Percentiles rank a stretch among this genome's conserved stretches.
Evolutionary conservation across 495 filamentous ascomycete species (phyloP).

Genomic region (Pyronema domesticum): DNA sequence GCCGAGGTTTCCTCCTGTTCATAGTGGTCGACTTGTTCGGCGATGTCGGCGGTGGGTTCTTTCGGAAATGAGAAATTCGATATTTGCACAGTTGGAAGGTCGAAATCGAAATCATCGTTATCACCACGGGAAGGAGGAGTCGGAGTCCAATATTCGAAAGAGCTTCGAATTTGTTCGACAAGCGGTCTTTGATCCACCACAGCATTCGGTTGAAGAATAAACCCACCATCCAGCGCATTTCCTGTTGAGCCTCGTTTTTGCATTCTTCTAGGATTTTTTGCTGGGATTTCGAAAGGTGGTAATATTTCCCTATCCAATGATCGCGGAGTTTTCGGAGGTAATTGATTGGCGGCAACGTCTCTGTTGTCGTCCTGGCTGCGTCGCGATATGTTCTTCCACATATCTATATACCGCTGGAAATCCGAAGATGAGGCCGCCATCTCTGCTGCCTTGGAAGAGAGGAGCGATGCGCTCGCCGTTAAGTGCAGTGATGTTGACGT

Average conservation of each 20-base stretch:
- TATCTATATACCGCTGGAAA: slow-evolving; percentile 2
- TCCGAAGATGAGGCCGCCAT: neutral
- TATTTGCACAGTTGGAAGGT: neutral
- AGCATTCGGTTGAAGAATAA: neutral
- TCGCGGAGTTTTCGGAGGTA: neutral
- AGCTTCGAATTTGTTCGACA: neutral
- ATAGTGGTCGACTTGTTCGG: no score
- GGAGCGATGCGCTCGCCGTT: no score
- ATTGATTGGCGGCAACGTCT: neutral
- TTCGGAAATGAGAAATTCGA: neutral
- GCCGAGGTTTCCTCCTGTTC: no score
- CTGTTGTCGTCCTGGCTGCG: neutral
- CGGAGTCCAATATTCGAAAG: neutral
- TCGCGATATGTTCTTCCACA: neutral
- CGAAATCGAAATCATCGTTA: no score
- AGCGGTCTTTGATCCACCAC: neutral
- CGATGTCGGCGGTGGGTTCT: neutral
- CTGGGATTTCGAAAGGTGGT: neutral
- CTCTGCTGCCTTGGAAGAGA: no score
- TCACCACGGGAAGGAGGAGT: neutral
- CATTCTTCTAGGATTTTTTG: neutral
- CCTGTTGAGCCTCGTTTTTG: neutral
- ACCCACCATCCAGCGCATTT: neutral
- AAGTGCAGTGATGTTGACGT: no score
- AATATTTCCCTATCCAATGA: neutral